A percentile compares a stretch with the other conserved stretches of the same genome.
Evolutionary conservation across 2,329 filamentous ascomycete genomes (phyloP).

Genomic region (Tympanopsis confertula): DNA sequence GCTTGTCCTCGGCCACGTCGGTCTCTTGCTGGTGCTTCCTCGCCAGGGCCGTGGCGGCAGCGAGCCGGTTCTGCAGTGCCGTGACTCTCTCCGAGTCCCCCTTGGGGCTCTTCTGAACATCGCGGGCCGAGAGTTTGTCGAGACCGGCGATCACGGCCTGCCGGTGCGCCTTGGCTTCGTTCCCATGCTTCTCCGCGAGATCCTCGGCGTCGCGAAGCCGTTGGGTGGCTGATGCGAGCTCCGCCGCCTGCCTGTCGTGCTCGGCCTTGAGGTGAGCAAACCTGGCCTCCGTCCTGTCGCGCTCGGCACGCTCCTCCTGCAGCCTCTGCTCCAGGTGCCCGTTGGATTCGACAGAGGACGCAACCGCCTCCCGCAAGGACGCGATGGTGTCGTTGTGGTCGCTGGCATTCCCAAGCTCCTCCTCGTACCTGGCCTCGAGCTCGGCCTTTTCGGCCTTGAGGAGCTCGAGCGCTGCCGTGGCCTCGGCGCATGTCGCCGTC

Average conservation of each 20-base stretch:
- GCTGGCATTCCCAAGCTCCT: conserved; percentile 52
- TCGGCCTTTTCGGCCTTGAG: conserved; percentile 81
- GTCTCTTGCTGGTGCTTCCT: conserved; percentile 83
- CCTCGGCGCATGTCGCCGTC: conserved; percentile 64
- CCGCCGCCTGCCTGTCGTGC: conserved; percentile 67
- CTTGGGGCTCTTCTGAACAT: conserved; percentile 33
- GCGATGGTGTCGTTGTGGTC: conserved; percentile 62
- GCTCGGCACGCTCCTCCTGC: conserved; percentile 67
- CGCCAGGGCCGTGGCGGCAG: conserved; percentile 66
- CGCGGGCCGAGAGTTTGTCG: conserved; percentile 55
- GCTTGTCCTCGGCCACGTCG: conserved; percentile 73
- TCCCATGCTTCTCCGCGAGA: conserved; percentile 72
- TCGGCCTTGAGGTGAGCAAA: conserved; percentile 67
- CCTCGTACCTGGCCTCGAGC: conserved; percentile 55
- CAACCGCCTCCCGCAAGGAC: conserved; percentile 66
- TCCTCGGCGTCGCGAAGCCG: conserved; percentile 78
- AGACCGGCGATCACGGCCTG: conserved; percentile 73
- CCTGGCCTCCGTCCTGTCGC: conserved; percentile 65
- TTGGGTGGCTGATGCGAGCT: conserved; percentile 64
- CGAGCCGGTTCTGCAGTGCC: conserved; percentile 69
- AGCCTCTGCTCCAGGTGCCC: conserved; percentile 68
- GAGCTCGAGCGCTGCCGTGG: conserved; percentile 61
- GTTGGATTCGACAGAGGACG: conserved; percentile 68
- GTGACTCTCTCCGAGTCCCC: conserved; percentile 53
- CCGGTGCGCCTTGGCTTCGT: conserved; percentile 76